Evolutionary conservation across 495 filamentous ascomycete genomes (phyloP), one percentile per base, ranked within the genome.

Genomic region (Penicillium taxi): DNA sequence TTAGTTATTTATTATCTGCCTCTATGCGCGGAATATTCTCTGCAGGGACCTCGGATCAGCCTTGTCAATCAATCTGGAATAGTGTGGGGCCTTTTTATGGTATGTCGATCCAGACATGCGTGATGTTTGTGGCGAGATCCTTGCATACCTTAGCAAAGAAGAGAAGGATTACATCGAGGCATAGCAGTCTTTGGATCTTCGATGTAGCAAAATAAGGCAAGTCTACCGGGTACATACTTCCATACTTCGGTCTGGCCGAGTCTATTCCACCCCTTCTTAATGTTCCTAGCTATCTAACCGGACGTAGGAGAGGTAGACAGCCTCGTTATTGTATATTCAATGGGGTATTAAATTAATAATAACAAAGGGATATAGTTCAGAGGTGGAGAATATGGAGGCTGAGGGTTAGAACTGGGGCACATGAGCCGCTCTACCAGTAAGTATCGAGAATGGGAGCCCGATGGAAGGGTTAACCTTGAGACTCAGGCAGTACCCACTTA

Each of bases 31-130:
- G n/a, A n/a, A n/a, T n/a, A n/a, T n/a, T n/a, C n/a, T n/a, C n/a
- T n/a, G n/a, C n/a, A n/a, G n/a, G n/a, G n/a, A n/a, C n/a, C n/a
- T n/a, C n/a, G 19, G 37, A 22, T 39, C 8, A 9, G n/a, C 23
- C 35, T 26, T 26, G 13, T 27, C 19, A 53, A 52, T 32, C 44
- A 47, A 41, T 52, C 32, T 58, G 44, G 44, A 53, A 53, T 37
- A 30, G 4, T 36, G 45, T 26, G 36, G 33, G 25, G 13, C 41
- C 42, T 41, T 35, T 43, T 42, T 48, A 45, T 39, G 34, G 30
- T 33, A 52, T 48, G 43, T 44, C 32, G 35, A 44, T 35, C 20
- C n/a, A n/a, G 45, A 36, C 33, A 33, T 40, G 44, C 7, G 15
- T 9, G 11, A 31, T 15, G 3, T n/a, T 5, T n/a, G n/a, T n/a